phyloP scores from a whole-genome alignment of 2,329 filamentous ascomycete genomes.

The Aspergillus sp. region DNA sequence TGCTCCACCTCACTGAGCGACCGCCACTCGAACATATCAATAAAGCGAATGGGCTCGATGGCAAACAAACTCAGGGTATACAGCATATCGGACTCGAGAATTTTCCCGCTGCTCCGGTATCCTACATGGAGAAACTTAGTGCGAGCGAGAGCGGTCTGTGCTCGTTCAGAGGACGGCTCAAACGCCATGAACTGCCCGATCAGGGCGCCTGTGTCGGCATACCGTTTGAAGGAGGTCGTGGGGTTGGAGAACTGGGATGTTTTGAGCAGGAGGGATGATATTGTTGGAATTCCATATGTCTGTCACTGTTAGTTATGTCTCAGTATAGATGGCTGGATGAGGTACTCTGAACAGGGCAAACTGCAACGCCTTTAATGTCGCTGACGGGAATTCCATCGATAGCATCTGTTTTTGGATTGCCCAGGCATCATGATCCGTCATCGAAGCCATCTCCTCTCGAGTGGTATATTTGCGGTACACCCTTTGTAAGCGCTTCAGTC shows the following conservation, averaged over 20 bases:
- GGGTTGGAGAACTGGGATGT: conserved; percentile 51
- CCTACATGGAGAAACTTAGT: conserved; percentile 63
- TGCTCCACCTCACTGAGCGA: conserved; percentile 64
- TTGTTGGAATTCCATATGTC: conserved; percentile 58
- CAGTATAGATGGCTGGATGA: not conserved
- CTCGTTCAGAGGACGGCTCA: conserved; percentile 45
- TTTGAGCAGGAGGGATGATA: conserved; percentile 49
- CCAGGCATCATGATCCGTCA: conserved; percentile 55
- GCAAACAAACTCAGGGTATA: conserved; percentile 67
- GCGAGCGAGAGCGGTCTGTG: conserved; percentile 56
- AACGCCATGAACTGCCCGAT: conserved; percentile 50
- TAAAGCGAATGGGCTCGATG: conserved; percentile 64
- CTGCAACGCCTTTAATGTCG: conserved; percentile 51
- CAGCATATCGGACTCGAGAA: conserved; percentile 62
- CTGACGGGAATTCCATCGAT: conserved; percentile 56
- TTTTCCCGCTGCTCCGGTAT: conserved; percentile 59
- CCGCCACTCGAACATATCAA: conserved; percentile 69
- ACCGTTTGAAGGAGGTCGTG: conserved; percentile 52
- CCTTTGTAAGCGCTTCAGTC: conserved; percentile 36
- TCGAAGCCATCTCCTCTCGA: conserved; percentile 44
- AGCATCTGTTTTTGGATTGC: conserved; percentile 48
- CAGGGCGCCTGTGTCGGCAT: conserved; percentile 52
- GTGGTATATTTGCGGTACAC: conserved; percentile 41
- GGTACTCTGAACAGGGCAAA: conserved; percentile 59
- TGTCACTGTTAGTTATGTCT: conserved; percentile 18